These are phyloP conservation scores for Cyberlindnera meyerae DNA, from an alignment of 805 yeast species.

Conservation along the genomic window DNA sequence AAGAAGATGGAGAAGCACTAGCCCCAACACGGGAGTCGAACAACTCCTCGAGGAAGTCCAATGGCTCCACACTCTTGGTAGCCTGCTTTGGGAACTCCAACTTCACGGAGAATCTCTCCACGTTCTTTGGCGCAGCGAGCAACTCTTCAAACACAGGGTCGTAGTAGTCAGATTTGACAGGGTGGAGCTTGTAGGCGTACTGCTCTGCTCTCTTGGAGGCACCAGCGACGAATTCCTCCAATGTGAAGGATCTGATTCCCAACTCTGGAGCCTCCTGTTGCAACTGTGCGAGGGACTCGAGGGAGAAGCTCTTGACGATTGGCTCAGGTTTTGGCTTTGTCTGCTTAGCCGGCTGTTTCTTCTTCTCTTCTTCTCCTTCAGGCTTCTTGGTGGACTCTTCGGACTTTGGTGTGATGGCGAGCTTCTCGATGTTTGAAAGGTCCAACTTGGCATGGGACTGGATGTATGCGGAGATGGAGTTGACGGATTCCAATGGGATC, in stretches of 20 bases:
- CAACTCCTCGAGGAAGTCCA: slow-evolving; percentile 27
- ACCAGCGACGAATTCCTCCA: slow-evolving; percentile 32
- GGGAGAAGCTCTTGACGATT: slow-evolving; percentile 28
- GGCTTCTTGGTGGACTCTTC: slow-evolving; percentile 18
- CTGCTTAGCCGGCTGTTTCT: slow-evolving; percentile 18
- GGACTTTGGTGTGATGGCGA: slow-evolving; percentile 26
- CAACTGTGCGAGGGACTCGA: slow-evolving; percentile 24
- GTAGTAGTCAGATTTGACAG: slow-evolving; percentile 40
- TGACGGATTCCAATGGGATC: slow-evolving; percentile 53
- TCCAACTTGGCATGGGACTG: slow-evolving; percentile 60
- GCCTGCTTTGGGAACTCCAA: slow-evolving; percentile 24
- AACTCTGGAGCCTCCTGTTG: slow-evolving; percentile 28
- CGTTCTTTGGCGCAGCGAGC: slow-evolving; percentile 39
- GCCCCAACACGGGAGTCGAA: slow-evolving; percentile 13
- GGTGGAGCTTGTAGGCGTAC: slow-evolving; percentile 36
- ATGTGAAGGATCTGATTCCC: slow-evolving; percentile 17
- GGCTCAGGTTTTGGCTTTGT: slow-evolving; percentile 29
- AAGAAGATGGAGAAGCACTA: slow-evolving; percentile 15
- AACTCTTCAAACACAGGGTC: slow-evolving; percentile 60
- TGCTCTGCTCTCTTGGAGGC: slow-evolving; percentile 45
- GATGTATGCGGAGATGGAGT: slow-evolving; percentile 50
- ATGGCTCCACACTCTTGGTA: slow-evolving; percentile 12
- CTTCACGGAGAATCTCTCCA: slow-evolving; percentile 40
- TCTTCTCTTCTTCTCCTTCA: slow-evolving; percentile 11
- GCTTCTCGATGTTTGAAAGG: slow-evolving; percentile 55